Base-by-base conservation (phyloP, 306 rosid species). In the Astragalus membranaceus region DNA sequence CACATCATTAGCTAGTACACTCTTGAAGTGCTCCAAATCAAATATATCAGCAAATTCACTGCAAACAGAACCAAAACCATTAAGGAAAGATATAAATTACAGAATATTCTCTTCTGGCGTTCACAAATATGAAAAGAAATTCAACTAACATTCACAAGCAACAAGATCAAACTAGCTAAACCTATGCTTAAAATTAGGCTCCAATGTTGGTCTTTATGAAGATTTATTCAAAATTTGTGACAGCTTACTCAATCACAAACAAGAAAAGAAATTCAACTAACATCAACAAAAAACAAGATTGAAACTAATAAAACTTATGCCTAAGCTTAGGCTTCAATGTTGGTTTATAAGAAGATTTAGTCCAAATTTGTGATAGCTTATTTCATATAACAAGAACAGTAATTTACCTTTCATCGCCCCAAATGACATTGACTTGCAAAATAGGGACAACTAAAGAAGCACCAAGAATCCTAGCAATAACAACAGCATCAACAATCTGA, bases 401-500 rank as follows among this genome's bases (percentile, higher is more conserved):
- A 39, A 51, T 44, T 57, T 81, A 94, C 98, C 98, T 94, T 82
- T 94, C 98, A 82, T 94, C 98, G 1, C 95, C 98, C 98, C 98
- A 94, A 55, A 94, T 90, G 63, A 87, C 90, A 48, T 94, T 94
- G 78, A 94, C 98, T 82, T 94, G 98, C 82, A 94, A 82, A 16
- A 94, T 83, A 14, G 98, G 98, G 60, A 94, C 92, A 57, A 94
- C 98, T 86, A 94, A 69, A 64, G 96, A 80, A 77, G 97, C 97
- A 1, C 97, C 96, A 62, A 94, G 98, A 61, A 94, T 94, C 78
- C 98, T 88, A 57, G 98, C 97, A 79, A 94, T 90, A 4, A 94
- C 89, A 41, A 88, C 98, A 53, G 98, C 98, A 69, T 94, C 98
- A 36, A 94, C 98, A 77, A 94, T 94, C 87, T 94, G 98, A 75